phyloP scores from a whole-genome alignment of 345 rosid genomes.

The Eutrema heterophyllum region DNA sequence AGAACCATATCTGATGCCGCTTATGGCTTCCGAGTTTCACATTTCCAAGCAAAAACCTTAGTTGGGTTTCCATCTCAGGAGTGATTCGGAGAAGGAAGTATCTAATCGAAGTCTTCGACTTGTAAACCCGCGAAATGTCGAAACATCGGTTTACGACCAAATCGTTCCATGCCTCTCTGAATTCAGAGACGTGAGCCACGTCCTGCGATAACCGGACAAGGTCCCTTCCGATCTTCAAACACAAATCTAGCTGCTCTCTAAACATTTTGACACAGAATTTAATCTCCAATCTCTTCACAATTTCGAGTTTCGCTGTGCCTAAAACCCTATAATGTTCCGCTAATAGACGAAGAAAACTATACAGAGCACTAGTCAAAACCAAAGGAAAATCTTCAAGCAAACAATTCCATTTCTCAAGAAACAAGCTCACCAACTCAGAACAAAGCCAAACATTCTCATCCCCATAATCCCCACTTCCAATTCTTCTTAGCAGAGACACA shows the following conservation, averaged over 20 bases:
- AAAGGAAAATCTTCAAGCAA: conserved; percentile 54
- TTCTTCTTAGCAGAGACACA: conserved; percentile 52
- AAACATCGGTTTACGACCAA: conserved; percentile 43
- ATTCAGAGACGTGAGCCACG: conserved; percentile 62
- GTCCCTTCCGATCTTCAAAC: conserved; percentile 76
- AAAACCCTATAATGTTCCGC: conserved; percentile 62
- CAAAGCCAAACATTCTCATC: conserved; percentile 75
- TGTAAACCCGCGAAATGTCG: conserved; percentile 45
- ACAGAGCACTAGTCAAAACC: conserved; percentile 59
- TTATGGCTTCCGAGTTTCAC: conserved; percentile 75
- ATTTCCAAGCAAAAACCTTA: conserved; percentile 65
- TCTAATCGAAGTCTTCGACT: conserved; percentile 55
- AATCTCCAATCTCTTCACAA: conserved; percentile 54
- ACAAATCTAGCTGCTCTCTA: conserved; percentile 52
- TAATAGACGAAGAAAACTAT: conserved; percentile 58
- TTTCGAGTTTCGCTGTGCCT: conserved; percentile 31
- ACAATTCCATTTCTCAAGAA: conserved; percentile 43
- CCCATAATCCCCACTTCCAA: conserved; percentile 64
- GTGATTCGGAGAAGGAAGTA: conserved; percentile 59
- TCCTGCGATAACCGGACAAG: conserved; percentile 68
- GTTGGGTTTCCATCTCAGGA: conserved; percentile 67
- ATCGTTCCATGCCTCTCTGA: conserved; percentile 59
- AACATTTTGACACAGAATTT: conserved; percentile 70
- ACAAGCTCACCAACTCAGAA: conserved; percentile 54
- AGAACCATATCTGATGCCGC: conserved; percentile 74